phyloP scores from a whole-genome alignment of 2,329 filamentous ascomycete species.

The Clathrospora elynae region DNA sequence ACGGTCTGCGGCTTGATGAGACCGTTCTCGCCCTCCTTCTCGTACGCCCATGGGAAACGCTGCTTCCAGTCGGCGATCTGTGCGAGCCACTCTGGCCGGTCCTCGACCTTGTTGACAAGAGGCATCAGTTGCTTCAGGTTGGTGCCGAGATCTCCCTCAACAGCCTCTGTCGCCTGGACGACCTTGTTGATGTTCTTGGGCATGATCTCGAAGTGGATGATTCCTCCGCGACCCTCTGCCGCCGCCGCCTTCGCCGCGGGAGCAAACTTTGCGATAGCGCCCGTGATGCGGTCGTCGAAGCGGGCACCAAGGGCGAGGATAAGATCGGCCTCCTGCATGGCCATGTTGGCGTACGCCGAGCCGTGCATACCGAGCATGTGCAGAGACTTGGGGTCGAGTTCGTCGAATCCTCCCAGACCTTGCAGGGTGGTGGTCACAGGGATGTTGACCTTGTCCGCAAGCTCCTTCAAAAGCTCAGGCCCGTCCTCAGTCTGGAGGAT shows the following conservation, averaged over 20 bases:
- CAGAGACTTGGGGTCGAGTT: constrained; percentile 89
- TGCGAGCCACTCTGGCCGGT: constrained; percentile 83
- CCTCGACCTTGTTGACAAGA: constrained; percentile 65
- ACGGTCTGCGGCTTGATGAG: constrained; percentile 93
- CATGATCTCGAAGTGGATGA: constrained; percentile 97
- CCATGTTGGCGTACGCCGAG: constrained; percentile 95
- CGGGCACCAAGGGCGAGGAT: constrained; percentile 92
- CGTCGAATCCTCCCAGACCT: constrained; percentile 89
- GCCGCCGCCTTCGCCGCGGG: constrained; percentile 86
- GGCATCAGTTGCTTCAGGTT: constrained; percentile 80
- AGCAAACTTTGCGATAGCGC: constrained; percentile 81
- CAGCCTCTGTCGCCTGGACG: constrained; percentile 91
- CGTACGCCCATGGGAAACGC: constrained; percentile 87
- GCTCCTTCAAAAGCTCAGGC: constrained; percentile 76
- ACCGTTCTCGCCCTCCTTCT: constrained; percentile 74
- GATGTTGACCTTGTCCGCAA: constrained; percentile 88
- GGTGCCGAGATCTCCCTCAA: constrained; percentile 86
- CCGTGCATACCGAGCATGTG: constrained; percentile 99
- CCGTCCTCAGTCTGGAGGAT: constrained; percentile 81
- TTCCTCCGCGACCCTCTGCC: constrained; percentile 83
- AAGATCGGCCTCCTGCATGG: constrained; percentile 94
- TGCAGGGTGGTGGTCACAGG: constrained; percentile 96
- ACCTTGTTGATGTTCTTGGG: constrained; percentile 99
- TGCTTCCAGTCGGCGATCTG: constrained; percentile 91
- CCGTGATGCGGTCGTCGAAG: constrained; percentile 95